Conservation (phyloP, 768 basidiomycete species). For the Boletus bicolor region DNA sequence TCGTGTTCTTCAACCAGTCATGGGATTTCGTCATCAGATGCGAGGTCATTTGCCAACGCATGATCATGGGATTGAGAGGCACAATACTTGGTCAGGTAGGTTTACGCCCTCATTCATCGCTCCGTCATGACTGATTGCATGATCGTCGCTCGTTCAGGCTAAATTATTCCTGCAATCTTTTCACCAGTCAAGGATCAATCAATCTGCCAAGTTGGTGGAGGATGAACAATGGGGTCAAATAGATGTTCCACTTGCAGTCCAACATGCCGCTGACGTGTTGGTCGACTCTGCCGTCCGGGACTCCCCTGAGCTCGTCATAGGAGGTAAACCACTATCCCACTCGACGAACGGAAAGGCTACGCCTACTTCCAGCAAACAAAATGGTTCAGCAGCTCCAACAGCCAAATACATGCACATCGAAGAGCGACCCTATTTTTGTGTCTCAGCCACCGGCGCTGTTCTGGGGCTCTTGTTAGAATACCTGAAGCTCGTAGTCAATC, state of each 20-base stretch:
- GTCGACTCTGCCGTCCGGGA: conserved; percentile 82
- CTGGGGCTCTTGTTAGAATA: conserved; percentile 79
- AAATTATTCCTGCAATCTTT: conserved; percentile 84
- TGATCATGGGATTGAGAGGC: conserved; percentile 92
- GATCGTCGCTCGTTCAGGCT: conserved; percentile 45
- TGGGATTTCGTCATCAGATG: conserved; percentile 90
- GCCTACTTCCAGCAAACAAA: conserved; percentile 20
- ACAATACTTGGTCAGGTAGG: conserved; percentile 77
- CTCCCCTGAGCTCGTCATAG: conserved; percentile 62
- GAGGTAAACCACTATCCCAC: conserved; percentile 5
- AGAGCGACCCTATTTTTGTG: conserved; percentile 79
- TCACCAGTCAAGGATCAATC: conserved; percentile 76
- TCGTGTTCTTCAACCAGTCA: conserved; percentile 75
- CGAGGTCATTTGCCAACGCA: conserved; percentile 79
- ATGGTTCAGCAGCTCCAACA: conserved; percentile 26
- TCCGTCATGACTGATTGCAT: not conserved
- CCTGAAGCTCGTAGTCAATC: conserved; percentile 80
- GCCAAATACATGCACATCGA: conserved; percentile 75
- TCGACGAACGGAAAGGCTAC: conserved; percentile 9
- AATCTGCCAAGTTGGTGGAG: conserved; percentile 87
- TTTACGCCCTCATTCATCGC: conserved; percentile 6
- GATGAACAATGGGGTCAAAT: conserved; percentile 91
- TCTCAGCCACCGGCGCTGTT: conserved; percentile 78
- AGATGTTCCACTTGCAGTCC: conserved; percentile 60
- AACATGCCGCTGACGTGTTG: conserved; percentile 69